Conservation (phyloP, 768 basidiomycete species). For the Rhodotorula taiwanensis region DNA sequence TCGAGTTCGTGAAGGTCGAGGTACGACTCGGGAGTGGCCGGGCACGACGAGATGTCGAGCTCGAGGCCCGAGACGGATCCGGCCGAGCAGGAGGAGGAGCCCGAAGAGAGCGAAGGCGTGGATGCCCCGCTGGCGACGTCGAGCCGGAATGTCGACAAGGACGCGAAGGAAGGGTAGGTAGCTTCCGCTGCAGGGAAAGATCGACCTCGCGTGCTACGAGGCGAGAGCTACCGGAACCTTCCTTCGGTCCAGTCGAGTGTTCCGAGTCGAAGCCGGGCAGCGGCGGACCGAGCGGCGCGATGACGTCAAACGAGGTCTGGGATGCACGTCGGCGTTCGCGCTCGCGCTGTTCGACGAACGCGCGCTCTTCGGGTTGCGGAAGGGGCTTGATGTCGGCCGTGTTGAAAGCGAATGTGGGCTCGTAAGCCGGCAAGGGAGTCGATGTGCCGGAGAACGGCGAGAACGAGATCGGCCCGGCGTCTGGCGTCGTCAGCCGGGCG, state of each 20-base stretch:
- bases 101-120: neutral
- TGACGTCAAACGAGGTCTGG: neutral
- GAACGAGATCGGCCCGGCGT: neutral
- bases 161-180: neutral
- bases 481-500: neutral
- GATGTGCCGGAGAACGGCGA: constrained; percentile 3
- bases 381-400: constrained; percentile 15
- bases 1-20: constrained; percentile 19
- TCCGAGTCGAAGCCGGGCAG: neutral
- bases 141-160: neutral
- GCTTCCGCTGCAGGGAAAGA: constrained; percentile 37
- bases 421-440: constrained; percentile 6
- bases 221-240: constrained; percentile 21
- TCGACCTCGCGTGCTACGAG: constrained; percentile 39
- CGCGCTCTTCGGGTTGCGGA: constrained; percentile 22
- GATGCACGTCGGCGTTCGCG: constrained; percentile 5
- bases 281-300: neutral
- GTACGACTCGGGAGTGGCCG: constrained; percentile 15
- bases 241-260: neutral
- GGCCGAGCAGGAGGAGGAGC: neutral
- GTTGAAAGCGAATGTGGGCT: constrained; percentile 35
- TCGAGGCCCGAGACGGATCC: neutral
- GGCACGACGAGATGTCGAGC: constrained; percentile 12
- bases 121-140: neutral
- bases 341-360: constrained; percentile 18